Evolutionary conservation across 345 rosid species (phyloP).

Genomic region (Populus tremula): DNA sequence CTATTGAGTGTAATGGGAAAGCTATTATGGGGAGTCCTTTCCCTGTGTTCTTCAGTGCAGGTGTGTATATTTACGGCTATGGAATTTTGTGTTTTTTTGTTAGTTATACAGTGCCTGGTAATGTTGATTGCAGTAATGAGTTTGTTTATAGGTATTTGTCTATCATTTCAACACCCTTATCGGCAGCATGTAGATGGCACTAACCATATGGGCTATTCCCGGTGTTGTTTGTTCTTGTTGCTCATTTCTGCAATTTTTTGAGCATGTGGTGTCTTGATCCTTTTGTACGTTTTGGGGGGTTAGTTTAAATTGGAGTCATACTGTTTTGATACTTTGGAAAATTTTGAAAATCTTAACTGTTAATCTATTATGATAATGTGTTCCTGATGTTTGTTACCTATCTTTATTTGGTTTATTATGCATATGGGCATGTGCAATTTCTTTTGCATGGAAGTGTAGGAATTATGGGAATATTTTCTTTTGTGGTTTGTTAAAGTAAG

Average conservation of each 20-base stretch:
- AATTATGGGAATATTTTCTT: not conserved
- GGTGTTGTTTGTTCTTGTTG: not conserved
- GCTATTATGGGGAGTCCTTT: constrained; percentile 96
- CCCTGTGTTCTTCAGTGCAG: constrained; percentile 97
- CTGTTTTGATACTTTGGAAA: not conserved
- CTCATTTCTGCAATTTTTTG: not conserved
- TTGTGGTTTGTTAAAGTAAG: not conserved
- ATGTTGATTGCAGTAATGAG: not conserved
- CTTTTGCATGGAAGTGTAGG: not conserved
- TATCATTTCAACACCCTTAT: not conserved
- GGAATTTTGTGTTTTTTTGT: not conserved
- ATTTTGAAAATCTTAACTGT: not conserved
- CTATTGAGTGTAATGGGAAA: constrained; percentile 76
- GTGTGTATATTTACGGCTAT: constrained; percentile 27
- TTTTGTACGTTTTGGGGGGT: not conserved
- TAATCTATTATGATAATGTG: not conserved
- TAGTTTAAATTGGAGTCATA: not conserved
- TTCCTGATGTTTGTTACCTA: not conserved
- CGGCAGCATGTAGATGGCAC: not conserved
- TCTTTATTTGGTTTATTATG: not conserved
- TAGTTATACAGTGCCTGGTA: not conserved
- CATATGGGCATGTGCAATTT: not conserved
- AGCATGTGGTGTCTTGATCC: not conserved
- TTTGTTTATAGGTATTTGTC: not conserved
- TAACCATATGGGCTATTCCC: too few species aligned